Percentiles rank a stretch among this genome's conserved stretches.
These are phyloP conservation scores for Tilletia walkeri DNA, from an alignment of 1,284 basidiomycete species.

Conservation along the genomic window DNA sequence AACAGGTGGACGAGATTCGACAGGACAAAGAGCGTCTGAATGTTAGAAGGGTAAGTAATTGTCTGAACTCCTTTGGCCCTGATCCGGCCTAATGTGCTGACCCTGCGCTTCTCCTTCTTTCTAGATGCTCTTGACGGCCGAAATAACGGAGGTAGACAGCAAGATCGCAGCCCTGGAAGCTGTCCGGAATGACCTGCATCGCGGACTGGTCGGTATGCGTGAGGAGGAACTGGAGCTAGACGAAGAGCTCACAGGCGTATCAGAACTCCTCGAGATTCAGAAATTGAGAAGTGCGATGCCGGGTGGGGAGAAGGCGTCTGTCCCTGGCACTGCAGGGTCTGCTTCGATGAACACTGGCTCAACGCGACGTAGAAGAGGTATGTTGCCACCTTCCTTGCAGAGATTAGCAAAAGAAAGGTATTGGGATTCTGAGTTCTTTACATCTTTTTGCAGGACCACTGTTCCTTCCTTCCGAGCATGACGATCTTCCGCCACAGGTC, in stretches of 20 bases:
- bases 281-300: conserved; percentile 50
- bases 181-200: conserved; percentile 76
- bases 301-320: conserved; percentile 30
- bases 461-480: conserved; percentile 95
- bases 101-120: neutral
- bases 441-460: conserved; percentile 63
- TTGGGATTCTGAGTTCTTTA: neutral
- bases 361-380: conserved; percentile 10
- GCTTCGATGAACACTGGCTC: conserved; percentile 7
- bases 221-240: conserved; percentile 95
- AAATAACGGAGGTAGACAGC: conserved; percentile 79
- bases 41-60: conserved; percentile 23
- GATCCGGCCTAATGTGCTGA: no score
- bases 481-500: conserved; percentile 86
- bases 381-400: neutral
- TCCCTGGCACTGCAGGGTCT: neutral
- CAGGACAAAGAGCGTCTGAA: conserved; percentile 47
- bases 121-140: conserved; percentile 64
- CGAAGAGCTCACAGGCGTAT: conserved; percentile 62
- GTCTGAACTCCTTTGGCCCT: neutral
- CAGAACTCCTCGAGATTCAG: conserved; percentile 47
- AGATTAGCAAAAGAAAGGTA: neutral
- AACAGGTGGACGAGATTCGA: conserved; percentile 46
- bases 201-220: conserved; percentile 78
- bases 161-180: conserved; percentile 83